These are phyloP conservation scores for Suillus luteus DNA, from an alignment of 768 basidiomycete genomes.

Conservation along the genomic window DNA sequence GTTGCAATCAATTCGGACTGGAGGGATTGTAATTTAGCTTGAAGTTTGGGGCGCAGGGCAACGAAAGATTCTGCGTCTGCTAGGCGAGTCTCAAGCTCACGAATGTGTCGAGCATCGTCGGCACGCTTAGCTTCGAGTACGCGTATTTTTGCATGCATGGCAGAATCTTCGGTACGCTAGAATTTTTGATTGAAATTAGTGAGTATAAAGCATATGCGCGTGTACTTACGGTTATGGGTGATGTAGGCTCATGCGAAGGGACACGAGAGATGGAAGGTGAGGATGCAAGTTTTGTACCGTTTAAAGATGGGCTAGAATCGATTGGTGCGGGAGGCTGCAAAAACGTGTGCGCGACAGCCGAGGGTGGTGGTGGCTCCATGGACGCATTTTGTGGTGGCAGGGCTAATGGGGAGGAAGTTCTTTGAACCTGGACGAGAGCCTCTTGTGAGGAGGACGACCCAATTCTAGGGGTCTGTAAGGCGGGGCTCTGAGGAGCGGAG, in stretches of 20 bases:
- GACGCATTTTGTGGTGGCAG: constrained; percentile 36
- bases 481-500: constrained; percentile 34
- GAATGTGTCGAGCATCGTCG: constrained; percentile 83
- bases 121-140: constrained; percentile 85
- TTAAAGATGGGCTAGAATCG: constrained; percentile 20
- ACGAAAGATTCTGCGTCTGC: constrained; percentile 84
- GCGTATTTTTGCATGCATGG: constrained; percentile 73
- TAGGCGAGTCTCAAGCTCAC: constrained; percentile 83
- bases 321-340: constrained; percentile 20
- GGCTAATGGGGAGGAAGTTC: constrained; percentile 43
- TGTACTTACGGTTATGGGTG: constrained; percentile 26
- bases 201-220: not conserved
- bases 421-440: constrained; percentile 19
- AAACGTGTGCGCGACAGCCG: constrained; percentile 16
- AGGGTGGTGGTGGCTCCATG: constrained; percentile 28
- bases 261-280: constrained; percentile 1
- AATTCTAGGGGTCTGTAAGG: constrained; percentile 32
- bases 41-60: constrained; percentile 84
- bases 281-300: constrained; percentile 8
- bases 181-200: constrained; percentile 16
- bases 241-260: constrained; percentile 23
- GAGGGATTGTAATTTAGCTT: constrained; percentile 80
- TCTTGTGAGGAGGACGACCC: constrained; percentile 33
- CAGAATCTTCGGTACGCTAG: constrained; percentile 37
- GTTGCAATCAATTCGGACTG: constrained; percentile 79